Evolutionary conservation across 2,329 filamentous ascomycete species (phyloP), one percentile per base, ranked within the genome.

Genomic region (Periconia sp.): DNA sequence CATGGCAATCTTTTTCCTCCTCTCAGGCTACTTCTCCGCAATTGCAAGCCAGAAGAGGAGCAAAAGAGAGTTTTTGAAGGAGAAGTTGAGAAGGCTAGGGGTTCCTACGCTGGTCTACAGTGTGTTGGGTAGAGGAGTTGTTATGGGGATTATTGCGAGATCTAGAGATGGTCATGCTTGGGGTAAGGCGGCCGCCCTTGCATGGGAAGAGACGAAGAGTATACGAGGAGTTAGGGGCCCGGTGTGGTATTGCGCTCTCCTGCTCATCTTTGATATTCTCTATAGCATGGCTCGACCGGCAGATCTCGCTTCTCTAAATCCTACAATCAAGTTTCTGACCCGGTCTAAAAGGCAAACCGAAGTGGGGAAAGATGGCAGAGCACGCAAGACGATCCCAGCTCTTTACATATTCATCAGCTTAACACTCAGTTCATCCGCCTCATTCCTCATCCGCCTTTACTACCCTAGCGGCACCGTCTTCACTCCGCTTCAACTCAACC

Each of bases 1-100:
- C 46, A 60, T 59, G 55, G 55, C 43, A 3, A 15, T 35, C 3
- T 60, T 57, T 30, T 59, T 57, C 37, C 47, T 59, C 7, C 30
- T 60, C 10, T 56, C 54, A 3, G 54, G 52, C 4, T 56, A 53
- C 46, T 58, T 57, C 29, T 49, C 41, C 16, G 42, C 52, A 2
- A 18, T 51, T 1, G 38, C 52, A 0, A n/a, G n/a, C n/a, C n/a
- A 43, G 9, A 21, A 13, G 5, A 52, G 33, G 30, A 35, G 37
- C 13, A 24, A 40, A 2, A 4, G 16, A 2, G 24, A 16, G 2
- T 55, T 52, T 22, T 12, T 51, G 13, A 18, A 24, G 8, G 52
- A 51, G 12, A 59, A 58, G 24, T 39, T 36, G 36, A 56, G 40
- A 35, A 40, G 52, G 11, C 23, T 59, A n/a, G 54, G 50, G n/a